Base-by-base conservation (phyloP, 164 flowering plant genomes). In the Saururus chinensis region DNA sequence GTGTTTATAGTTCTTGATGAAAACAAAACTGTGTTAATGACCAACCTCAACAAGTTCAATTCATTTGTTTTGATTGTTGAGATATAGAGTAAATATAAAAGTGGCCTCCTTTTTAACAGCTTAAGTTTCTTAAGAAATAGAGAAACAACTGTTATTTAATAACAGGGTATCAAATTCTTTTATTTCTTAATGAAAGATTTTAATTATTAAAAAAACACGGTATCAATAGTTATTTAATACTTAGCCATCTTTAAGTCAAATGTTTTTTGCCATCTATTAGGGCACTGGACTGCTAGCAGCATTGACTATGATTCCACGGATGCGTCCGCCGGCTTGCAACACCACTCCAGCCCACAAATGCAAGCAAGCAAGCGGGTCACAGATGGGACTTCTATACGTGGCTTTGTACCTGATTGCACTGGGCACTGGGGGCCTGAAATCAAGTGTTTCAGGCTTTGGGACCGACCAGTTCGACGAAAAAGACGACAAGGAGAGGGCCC, bases 391-490 rank as follows among this genome's bases (percentile, higher is more conserved):
- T 40, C 62, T 92, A 0, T 89, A 89, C 77, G 0, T 79, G 10
- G 73, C 93, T 48, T 62, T 92, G 0, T 89, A 87, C 68, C 60
- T 87, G 7, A 82, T 89, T 16, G 89, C 96, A 20, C 60, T 92
- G 5, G 98, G 98, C 14, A 89, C 90, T 0, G 98, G 98, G 5
- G 96, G 98, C 67, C 76, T 92, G 7, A 89, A 89, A 61, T 92
- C 98, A 0, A 84, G 98, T 21, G 89, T 92, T 1, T 87, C 98
- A 19, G 96, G 92, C 56, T 92, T 92, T 55, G 96, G 98, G 59
- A 76, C 85, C 0, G 98, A 92, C 58, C 98, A 92, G 48, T 89
- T 92, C 60, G 96, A 89, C 24, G 98, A 84, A 22, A 85, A 73
- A 48, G 88, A 85, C 20, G 82, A 81, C 22, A 81, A 80, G 62